phyloP scores from a whole-genome alignment of 352 stramenopile species.

The Pythium phragmiticola region DNA sequence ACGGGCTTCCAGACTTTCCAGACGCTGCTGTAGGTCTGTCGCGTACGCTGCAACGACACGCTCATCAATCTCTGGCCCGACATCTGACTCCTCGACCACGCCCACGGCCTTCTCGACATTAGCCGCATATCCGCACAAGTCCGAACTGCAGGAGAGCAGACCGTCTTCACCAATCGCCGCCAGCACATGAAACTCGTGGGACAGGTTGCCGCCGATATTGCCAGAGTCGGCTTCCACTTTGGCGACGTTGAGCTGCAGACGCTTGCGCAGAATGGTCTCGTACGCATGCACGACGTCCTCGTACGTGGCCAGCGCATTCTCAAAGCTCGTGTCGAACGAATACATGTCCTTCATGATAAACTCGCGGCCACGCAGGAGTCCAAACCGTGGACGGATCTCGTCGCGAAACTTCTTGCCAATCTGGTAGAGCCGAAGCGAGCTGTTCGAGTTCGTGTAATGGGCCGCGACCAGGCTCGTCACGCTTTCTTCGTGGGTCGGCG shows the following conservation, averaged over 20 bases:
- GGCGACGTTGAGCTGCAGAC: conserved; percentile 66
- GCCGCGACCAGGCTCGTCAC: conserved; percentile 77
- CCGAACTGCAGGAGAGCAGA: conserved; percentile 63
- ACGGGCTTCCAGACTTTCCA: not conserved
- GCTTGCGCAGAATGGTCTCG: conserved; percentile 63
- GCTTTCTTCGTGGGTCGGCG: conserved; percentile 84
- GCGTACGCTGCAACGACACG: not conserved
- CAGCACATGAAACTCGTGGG: conserved; percentile 89
- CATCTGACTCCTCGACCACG: conserved; percentile 13
- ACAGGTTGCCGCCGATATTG: conserved; percentile 86
- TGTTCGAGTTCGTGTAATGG: conserved; percentile 49
- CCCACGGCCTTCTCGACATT: conserved; percentile 86
- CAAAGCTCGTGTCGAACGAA: conserved; percentile 77
- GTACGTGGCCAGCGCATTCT: conserved; percentile 66
- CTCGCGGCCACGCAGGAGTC: conserved; percentile 75
- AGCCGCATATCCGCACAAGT: conserved; percentile 71
- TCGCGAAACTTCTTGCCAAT: conserved; percentile 88
- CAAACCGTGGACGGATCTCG: conserved; percentile 86
- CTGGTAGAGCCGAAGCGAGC: conserved; percentile 82
- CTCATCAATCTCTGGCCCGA: not conserved
- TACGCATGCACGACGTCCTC: conserved; percentile 79
- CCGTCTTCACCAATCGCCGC: conserved; percentile 81
- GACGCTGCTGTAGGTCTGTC: not conserved
- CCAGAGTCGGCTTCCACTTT: conserved; percentile 86
- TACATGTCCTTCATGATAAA: conserved; percentile 94